Percentiles rank a stretch among this genome's conserved stretches.
These are phyloP conservation scores for Monosporascus cannonballus DNA, from an alignment of 2,329 filamentous ascomycete species.

Conservation along the genomic window DNA sequence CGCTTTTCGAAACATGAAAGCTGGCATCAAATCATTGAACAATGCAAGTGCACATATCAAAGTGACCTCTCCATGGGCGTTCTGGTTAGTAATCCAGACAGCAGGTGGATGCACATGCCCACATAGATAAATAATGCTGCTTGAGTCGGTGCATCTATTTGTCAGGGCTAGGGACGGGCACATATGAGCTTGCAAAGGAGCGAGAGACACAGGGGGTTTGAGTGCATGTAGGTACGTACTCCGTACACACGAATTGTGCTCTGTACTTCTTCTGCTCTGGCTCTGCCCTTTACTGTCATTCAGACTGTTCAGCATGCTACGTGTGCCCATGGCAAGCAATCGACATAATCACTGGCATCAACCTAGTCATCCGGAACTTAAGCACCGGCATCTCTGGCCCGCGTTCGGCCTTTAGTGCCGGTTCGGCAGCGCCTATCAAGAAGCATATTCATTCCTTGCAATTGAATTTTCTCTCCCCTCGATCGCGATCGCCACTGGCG, in stretches of 20 bases:
- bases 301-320: no score
- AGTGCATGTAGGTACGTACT: no score
- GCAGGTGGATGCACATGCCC: background rate
- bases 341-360: no score
- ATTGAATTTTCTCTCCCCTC: background rate
- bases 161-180: background rate
- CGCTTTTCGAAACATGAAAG: no score
- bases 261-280: no score
- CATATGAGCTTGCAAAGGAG: no score
- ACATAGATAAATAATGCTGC: background rate
- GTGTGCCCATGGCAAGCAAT: no score
- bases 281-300: no score
- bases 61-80: background rate
- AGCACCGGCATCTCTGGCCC: background rate
- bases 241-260: no score
- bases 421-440: background rate
- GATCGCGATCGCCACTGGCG: slow-evolving; percentile 15
- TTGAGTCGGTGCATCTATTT: background rate
- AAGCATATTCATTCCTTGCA: background rate
- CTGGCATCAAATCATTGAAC: background rate
- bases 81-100: background rate
- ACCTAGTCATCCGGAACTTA: no score
- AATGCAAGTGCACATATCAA: background rate
- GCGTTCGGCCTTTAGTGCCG: background rate
- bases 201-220: no score